Evolutionary conservation across 805 yeast species (phyloP).

Genomic region (Pichia kluyveri): DNA sequence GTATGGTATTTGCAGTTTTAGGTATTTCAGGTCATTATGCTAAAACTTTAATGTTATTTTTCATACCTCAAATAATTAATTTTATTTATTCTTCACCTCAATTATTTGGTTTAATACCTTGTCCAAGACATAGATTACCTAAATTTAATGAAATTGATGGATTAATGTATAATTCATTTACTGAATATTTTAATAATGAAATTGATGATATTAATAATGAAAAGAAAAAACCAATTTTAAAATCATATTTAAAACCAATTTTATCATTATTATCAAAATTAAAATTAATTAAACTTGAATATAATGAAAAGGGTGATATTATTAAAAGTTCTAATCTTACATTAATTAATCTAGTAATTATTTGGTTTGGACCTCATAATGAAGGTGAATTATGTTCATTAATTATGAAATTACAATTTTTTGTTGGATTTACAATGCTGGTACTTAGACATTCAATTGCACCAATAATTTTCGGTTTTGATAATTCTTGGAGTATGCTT

Average conservation of each 20-base stretch:
- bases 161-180: slow-evolving; percentile 64
- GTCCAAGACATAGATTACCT: slow-evolving; percentile 95
- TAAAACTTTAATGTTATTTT: slow-evolving; percentile 77
- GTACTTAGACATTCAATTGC: slow-evolving; percentile 76
- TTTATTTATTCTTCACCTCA: slow-evolving; percentile 91
- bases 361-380: slow-evolving; percentile 83
- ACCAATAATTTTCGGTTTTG: slow-evolving; percentile 79
- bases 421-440: slow-evolving; percentile 58
- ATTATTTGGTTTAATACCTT: slow-evolving; percentile 73
- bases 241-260: slow-evolving; percentile 22
- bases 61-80: slow-evolving; percentile 86
- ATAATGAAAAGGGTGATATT: slow-evolving; percentile 19
- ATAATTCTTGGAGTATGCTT: slow-evolving; percentile 47
- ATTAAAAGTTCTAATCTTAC: slow-evolving; percentile 71
- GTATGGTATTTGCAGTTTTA: slow-evolving; percentile 97
- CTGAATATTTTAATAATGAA: slow-evolving; percentile 25
- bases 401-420: slow-evolving; percentile 54
- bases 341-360: slow-evolving; percentile 70
- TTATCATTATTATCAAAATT: slow-evolving; percentile 40
- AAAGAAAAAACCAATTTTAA: slow-evolving; percentile 25
- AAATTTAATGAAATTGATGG: slow-evolving; percentile 60
- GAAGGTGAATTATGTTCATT: slow-evolving; percentile 67
- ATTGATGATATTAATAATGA: slow-evolving; percentile 11
- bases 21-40: slow-evolving; percentile 96
- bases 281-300: slow-evolving; percentile 37